These are phyloP conservation scores for Acacia crassicarpa DNA, from an alignment of 306 rosid species.

Conservation along the genomic window DNA sequence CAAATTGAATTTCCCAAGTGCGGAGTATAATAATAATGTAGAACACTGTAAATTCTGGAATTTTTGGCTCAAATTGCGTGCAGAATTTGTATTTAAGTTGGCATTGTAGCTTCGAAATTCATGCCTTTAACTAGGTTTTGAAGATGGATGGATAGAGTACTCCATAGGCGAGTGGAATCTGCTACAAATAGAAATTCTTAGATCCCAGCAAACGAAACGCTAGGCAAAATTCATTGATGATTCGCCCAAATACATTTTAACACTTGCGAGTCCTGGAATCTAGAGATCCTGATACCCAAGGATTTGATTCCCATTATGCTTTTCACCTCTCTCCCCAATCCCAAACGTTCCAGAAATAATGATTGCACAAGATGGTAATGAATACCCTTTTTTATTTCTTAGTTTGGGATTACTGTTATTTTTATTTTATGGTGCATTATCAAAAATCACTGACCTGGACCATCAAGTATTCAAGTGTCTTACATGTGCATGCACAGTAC, in stretches of 20 bases:
- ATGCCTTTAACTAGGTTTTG: not conserved
- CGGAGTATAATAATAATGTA: not conserved
- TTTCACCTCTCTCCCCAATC: not conserved
- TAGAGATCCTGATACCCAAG: not conserved
- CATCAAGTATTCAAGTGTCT: not conserved
- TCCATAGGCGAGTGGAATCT: not conserved
- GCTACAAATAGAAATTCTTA: not conserved
- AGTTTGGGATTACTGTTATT: not conserved
- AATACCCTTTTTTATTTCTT: not conserved
- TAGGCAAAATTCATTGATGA: too few species aligned
- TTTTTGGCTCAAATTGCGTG: not conserved
- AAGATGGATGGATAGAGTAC: not conserved
- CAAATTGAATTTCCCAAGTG: not conserved
- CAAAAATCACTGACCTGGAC: not conserved
- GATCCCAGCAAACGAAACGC: not conserved
- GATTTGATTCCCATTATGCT: not conserved
- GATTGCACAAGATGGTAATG: not conserved
- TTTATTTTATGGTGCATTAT: too few species aligned
- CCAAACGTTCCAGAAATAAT: not conserved
- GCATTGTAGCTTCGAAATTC: not conserved
- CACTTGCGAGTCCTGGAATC: not conserved
- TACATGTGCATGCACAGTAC: constrained; percentile 17
- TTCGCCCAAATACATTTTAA: not conserved
- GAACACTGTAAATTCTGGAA: not conserved
- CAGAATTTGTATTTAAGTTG: not conserved